phyloP scores from a whole-genome alignment of 768 basidiomycete species.

The Tulasnella sp. region DNA sequence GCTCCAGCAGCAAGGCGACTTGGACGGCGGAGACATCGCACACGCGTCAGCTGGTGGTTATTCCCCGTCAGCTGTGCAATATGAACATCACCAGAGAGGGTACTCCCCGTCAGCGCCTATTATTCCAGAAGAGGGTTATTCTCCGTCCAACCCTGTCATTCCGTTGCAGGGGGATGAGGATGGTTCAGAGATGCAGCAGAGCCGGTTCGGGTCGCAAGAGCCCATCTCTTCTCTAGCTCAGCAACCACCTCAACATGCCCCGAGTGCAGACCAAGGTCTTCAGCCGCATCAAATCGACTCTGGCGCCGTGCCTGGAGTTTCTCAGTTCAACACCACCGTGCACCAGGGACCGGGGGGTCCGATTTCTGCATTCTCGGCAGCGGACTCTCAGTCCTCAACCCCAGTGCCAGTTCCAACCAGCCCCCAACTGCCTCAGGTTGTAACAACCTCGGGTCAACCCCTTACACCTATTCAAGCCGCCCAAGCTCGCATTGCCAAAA shows the following conservation, averaged over 20 bases:
- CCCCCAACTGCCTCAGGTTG: neutral
- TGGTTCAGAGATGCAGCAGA: conserved; percentile 10
- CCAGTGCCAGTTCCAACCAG: neutral
- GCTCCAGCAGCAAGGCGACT: neutral
- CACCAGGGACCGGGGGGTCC: neutral
- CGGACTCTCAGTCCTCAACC: neutral
- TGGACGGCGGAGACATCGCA: neutral
- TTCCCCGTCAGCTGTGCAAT: conserved; percentile 10
- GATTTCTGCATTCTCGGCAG: neutral
- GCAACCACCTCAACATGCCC: neutral
- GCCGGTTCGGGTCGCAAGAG: neutral
- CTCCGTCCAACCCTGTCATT: conserved; percentile 10
- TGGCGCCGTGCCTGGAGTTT: neutral
- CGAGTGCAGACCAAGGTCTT: neutral
- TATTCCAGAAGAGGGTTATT: conserved; percentile 10
- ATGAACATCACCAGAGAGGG: conserved; percentile 2
- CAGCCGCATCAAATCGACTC: neutral
- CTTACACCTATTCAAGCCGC: conserved; percentile 38
- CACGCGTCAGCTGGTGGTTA: conserved; percentile 5
- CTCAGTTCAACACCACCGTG: neutral
- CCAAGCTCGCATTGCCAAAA: conserved; percentile 53
- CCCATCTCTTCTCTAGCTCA: neutral
- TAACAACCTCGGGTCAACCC: neutral
- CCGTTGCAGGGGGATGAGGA: neutral
- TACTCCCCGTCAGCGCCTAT: conserved; percentile 14